Base-by-base conservation (phyloP, 2,329 filamentous ascomycete genomes). In the Pyrenophora seminiperda region DNA sequence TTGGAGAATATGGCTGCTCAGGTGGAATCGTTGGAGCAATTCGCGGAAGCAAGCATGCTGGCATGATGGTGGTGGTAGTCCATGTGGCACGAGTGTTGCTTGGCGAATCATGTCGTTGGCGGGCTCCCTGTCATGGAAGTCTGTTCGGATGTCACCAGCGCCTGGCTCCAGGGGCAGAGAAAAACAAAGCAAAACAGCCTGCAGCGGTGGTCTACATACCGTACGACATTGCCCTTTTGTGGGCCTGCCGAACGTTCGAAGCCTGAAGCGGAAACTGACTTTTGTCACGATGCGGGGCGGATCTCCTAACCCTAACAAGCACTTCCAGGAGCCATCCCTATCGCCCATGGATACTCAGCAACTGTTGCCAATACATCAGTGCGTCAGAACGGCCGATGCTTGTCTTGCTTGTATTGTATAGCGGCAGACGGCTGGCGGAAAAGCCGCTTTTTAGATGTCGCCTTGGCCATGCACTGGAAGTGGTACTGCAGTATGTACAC, bases 81-180 rank as follows among this genome's bases (percentile, higher is more conserved):
- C 29, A 13, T 47, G 41, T 41, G 34, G 46, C 33, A 52, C 47
- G 45, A 45, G 47, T 36, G 40, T 53, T 43, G 53, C 50, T 58
- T 52, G 40, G 49, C 44, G 34, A 42, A 32, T 41, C 27, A 46
- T 40, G 37, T 51, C 51, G 46, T 54, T 57, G 53, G 53, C 51
- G 18, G 36, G 19, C 32, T n/a, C 17, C 37, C n/a, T 38, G 34
- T 42, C 38, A 32, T 48, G 9, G 27, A 27, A 24, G 38, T 34
- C 39, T 32, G 20, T 15, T 38, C 18, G 24, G 45, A 13, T 30
- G 34, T 14, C 27, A 38, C 33, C 14, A 44, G 39, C 37, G 22
- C 33, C 53, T 44, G 22, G 37, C 24, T 31, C 22, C 43, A 50
- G 53, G 49, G 52, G 51, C 20, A 14, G 33, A 27, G 30, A 41